Percentiles rank a stretch among this genome's conserved stretches.
Evolutionary conservation across 164 flowering plant species (phyloP).

Genomic region (Stephania cephalantha): DNA sequence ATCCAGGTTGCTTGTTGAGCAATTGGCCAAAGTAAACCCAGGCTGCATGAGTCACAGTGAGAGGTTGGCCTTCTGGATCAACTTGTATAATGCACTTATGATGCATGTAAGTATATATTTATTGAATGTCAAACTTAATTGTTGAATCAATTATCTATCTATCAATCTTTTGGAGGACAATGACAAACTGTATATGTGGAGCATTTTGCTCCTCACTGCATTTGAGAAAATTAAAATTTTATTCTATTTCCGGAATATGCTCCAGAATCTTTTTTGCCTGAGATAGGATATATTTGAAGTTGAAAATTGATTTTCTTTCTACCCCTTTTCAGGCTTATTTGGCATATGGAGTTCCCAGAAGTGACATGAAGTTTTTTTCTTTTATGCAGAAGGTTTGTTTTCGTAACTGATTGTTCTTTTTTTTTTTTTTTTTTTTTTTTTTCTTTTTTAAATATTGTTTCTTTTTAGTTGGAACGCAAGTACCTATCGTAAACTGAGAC

Average conservation of each 20-base stretch:
- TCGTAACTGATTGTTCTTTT: not conserved
- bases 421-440: too few species aligned
- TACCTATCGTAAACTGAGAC: slow-evolving; percentile 1
- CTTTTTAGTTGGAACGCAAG: not conserved
- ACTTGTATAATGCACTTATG: slow-evolving; percentile 40
- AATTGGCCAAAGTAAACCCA: slow-evolving; percentile 24
- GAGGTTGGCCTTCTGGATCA: slow-evolving; percentile 36
- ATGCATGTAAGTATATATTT: slow-evolving; percentile 34
- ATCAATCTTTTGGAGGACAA: not conserved
- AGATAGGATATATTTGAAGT: not conserved
- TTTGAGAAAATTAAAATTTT: not conserved
- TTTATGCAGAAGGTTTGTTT: slow-evolving; percentile 45
- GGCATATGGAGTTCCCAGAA: slow-evolving; percentile 79
- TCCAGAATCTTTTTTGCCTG: not conserved
- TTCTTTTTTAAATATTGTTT: not conserved
- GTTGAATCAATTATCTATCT: not conserved
- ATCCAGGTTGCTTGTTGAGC: slow-evolving; percentile 26
- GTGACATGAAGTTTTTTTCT: slow-evolving; percentile 66
- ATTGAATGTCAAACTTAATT: not conserved
- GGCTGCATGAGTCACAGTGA: slow-evolving; percentile 20
- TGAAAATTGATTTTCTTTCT: not conserved
- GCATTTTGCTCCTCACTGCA: not conserved
- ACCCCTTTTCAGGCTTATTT: slow-evolving; percentile 52
- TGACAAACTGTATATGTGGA: not conserved
- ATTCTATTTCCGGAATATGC: not conserved